A percentile compares a stretch with the other conserved stretches of the same genome.
phyloP scores from a whole-genome alignment of 345 rosid species.

The Camelina hispida region DNA sequence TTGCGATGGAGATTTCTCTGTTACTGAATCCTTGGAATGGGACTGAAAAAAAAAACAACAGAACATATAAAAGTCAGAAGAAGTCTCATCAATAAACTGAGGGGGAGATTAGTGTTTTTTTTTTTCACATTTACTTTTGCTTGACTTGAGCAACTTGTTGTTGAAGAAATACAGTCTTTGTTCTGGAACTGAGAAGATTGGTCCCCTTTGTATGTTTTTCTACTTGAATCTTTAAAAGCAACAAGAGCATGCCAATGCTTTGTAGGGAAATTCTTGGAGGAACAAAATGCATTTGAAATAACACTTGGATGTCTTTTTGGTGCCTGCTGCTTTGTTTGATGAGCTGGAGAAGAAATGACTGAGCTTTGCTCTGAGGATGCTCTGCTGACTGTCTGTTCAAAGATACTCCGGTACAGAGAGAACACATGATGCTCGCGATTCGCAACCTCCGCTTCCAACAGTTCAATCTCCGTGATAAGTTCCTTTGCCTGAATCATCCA shows the following conservation, averaged over 20 bases:
- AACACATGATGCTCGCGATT: constrained; percentile 86
- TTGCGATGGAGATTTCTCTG: constrained; percentile 49
- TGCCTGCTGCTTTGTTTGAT: constrained; percentile 58
- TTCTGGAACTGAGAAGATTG: constrained; percentile 47
- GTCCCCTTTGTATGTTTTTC: constrained; percentile 51
- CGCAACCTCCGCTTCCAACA: constrained; percentile 81
- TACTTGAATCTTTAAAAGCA: constrained; percentile 50
- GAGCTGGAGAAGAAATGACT: constrained; percentile 71
- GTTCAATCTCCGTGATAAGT: constrained; percentile 78
- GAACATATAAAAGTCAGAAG: neutral
- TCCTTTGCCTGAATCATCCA: constrained; percentile 67
- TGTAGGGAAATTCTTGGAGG: constrained; percentile 69
- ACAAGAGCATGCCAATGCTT: constrained; percentile 64
- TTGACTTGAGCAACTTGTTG: constrained; percentile 49
- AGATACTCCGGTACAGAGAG: constrained; percentile 73
- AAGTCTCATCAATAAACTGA: neutral
- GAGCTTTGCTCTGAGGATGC: constrained; percentile 69
- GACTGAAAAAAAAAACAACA: constrained; percentile 41
- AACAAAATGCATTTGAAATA: constrained; percentile 84
- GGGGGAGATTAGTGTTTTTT: neutral
- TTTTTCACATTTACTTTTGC: constrained; percentile 50
- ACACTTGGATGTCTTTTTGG: constrained; percentile 78
- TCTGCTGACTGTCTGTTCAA: constrained; percentile 63
- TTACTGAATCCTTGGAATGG: constrained; percentile 38
- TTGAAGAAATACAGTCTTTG: constrained; percentile 46